These are phyloP conservation scores for Colletotrichum musae DNA, from an alignment of 2,329 filamentous ascomycete species.

Conservation along the genomic window DNA sequence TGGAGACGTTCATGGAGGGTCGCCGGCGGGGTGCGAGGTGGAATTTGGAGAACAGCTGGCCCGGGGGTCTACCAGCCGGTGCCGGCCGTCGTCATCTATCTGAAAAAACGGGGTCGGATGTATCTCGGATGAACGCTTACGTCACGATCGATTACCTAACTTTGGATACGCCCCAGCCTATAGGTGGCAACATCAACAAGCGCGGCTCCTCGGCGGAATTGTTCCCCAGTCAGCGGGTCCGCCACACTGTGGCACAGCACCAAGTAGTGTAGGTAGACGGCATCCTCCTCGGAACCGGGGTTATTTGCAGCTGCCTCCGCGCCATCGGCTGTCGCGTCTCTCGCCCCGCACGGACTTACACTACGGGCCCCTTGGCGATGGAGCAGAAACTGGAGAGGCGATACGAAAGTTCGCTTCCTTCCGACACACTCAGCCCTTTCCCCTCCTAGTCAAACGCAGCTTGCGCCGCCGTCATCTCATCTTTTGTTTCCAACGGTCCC, in stretches of 20 bases:
- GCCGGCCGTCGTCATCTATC: conserved; percentile 6
- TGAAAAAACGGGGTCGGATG: background rate
- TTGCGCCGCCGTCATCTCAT: conserved; percentile 26
- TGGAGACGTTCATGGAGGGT: conserved; percentile 15
- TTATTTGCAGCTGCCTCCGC: background rate
- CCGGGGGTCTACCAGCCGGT: conserved; percentile 7
- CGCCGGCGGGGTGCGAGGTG: conserved; percentile 33
- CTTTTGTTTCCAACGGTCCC: background rate
- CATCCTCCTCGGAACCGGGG: background rate
- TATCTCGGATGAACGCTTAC: conserved; percentile 1
- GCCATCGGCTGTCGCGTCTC: conserved; percentile 25
- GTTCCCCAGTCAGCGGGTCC: conserved; percentile 8
- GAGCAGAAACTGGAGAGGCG: conserved; percentile 10
- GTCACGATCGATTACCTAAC: conserved; percentile 29
- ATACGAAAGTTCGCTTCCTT: conserved; percentile 34
- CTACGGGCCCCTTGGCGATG: background rate
- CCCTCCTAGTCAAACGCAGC: conserved; percentile 33
- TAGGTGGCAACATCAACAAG: conserved; percentile 13
- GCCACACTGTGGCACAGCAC: conserved; percentile 29
- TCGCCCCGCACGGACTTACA: background rate
- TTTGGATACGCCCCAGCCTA: conserved; percentile 15
- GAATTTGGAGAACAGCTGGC: conserved; percentile 3
- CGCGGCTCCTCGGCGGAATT: conserved; percentile 4
- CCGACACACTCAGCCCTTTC: conserved; percentile 25
- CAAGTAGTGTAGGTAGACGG: background rate